These are phyloP conservation scores for Rhinocladiella similis DNA, from an alignment of 2,329 filamentous ascomycete species.

Conservation along the genomic window DNA sequence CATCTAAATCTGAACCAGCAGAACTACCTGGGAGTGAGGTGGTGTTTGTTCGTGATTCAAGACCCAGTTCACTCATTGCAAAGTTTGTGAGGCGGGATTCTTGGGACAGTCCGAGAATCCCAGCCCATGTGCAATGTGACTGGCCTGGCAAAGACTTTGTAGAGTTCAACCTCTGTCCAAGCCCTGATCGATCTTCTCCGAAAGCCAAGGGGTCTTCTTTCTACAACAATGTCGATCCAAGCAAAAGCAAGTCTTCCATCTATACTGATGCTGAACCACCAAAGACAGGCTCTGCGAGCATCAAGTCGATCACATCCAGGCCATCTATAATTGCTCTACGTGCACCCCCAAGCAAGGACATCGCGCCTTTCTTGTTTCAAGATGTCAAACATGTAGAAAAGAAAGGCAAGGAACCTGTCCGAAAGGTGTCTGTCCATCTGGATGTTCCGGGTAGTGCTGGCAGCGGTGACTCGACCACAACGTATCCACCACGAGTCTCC, in stretches of 20 bases:
- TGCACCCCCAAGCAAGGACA: conserved; percentile 16
- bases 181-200: background rate
- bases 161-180: conserved; percentile 6
- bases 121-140: conserved; percentile 9
- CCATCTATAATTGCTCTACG: conserved; percentile 18
- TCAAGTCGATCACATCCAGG: conserved; percentile 7
- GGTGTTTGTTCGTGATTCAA: background rate
- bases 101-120: background rate
- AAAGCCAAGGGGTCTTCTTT: background rate
- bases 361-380: conserved; percentile 21
- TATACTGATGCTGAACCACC: background rate
- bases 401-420: too few relatives aligned
- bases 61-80: background rate
- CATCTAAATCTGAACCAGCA: conserved; percentile 1
- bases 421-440: background rate
- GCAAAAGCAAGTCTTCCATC: background rate
- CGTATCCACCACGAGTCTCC: conserved; percentile 21
- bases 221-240: background rate
- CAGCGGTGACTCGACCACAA: background rate
- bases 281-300: conserved; percentile 5
- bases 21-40: conserved; percentile 13
- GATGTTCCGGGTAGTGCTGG: background rate
- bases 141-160: conserved; percentile 25
- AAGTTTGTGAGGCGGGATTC: background rate
- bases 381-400: background rate